These are phyloP conservation scores for Candida bentonensis DNA, from an alignment of 805 yeast species.

Conservation along the genomic window DNA sequence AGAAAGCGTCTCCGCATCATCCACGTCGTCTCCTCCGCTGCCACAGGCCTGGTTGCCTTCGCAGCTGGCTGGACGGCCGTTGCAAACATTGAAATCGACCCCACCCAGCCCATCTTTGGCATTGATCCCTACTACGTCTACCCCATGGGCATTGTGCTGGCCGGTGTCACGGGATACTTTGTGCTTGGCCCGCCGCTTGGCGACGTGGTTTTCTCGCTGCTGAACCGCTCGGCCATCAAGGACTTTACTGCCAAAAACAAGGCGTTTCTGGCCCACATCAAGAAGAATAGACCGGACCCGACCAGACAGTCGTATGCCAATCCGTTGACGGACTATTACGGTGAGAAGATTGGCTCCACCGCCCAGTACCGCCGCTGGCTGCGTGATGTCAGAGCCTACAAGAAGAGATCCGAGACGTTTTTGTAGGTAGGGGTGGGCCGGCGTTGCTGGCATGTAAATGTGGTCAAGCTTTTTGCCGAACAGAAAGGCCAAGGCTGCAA, in stretches of 20 bases:
- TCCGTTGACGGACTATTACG: conserved; percentile 98
- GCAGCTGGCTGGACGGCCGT: conserved; percentile 58
- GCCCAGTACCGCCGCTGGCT: conserved; percentile 89
- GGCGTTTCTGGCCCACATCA: conserved; percentile 59
- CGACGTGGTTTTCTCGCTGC: conserved; percentile 42
- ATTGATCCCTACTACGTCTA: conserved; percentile 77
- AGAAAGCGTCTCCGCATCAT: conserved; percentile 63
- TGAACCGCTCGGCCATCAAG: conserved; percentile 12
- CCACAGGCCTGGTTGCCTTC: conserved; percentile 56
- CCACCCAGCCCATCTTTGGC: conserved; percentile 74
- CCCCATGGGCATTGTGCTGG: conserved; percentile 56
- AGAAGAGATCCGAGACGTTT: conserved; percentile 18
- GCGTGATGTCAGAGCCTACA: conserved; percentile 84
- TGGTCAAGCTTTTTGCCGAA: too few relatives aligned
- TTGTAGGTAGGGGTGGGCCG: conserved; percentile 9
- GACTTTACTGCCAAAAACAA: conserved; percentile 41
- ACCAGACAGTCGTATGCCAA: conserved; percentile 71
- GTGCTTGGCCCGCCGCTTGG: conserved; percentile 69
- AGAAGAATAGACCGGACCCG: conserved; percentile 80
- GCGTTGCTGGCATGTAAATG: too few relatives aligned
- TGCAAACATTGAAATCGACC: conserved; percentile 74
- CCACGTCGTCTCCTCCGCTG: conserved; percentile 51
- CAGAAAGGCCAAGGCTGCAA: too few relatives aligned
- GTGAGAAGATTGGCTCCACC: conserved; percentile 83
- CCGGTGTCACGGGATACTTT: conserved; percentile 66